Evolutionary conservation across 1,284 basidiomycete species (phyloP), one percentile per base, ranked within the genome.

Genomic region (Ceratobasidium sp.): DNA sequence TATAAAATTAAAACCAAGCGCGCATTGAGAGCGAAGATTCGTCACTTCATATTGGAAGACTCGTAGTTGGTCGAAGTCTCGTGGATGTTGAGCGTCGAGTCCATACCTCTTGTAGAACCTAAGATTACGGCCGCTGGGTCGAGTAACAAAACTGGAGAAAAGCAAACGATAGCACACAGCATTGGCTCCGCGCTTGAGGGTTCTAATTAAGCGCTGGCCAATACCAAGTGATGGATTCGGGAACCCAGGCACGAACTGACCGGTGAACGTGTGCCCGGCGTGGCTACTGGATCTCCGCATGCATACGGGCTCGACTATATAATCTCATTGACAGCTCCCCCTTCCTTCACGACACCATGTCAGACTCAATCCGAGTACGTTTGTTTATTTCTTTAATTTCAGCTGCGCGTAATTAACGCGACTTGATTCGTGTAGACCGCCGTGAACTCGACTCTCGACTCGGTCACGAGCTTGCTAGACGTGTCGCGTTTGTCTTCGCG

Each of bases 401-500:
- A 18, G 11, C 18, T 32, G 23, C 14, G 21, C 13, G 21, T 63
- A n/a, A 30, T 21, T 50, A 28, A 47, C 38, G 28, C 8, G 4
- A 21, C 14, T 49, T 49, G n/a, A n/a, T n/a, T n/a, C n/a, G n/a
- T n/a, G n/a, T 38, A 50, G 44, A 64, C 32, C 62, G 46, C 46
- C 14, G 28, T 73, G 54, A 28, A 23, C 18, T 23, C 59, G 16
- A 57, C 49, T 23, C 59, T 74, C 50, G 57, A 4, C 69, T 49
- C 44, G 57, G 41, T 50, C 57, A 16, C 59, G n/a, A 38, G 38
- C 28, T 21, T 64, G 2, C 57, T 61, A 9, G 73, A 74, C 58
- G 46, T 66, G 9, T 23, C 66, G 4, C 35, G 70, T 43, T 73
- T 73, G 47, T 76, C 77, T 4, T 28, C 26, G 0, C 54, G 73